Percentiles rank a stretch among this genome's conserved stretches.
These are phyloP conservation scores for Penicillium lagena DNA, from an alignment of 495 filamentous ascomycete species.

Conservation along the genomic window DNA sequence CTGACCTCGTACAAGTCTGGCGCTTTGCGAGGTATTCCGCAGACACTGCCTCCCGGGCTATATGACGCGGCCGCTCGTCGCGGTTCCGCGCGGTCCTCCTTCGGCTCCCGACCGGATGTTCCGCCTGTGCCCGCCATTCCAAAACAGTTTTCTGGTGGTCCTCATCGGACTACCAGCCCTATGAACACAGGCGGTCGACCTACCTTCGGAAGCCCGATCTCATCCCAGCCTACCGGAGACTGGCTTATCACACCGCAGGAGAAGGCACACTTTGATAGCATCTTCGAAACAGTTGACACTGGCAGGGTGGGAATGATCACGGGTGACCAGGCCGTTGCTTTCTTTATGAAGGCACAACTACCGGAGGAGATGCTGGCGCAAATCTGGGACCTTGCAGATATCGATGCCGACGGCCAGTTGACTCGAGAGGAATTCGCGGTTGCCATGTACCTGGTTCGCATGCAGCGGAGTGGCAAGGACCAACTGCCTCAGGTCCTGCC, in stretches of 20 bases:
- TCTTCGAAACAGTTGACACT: slow-evolving; percentile 79
- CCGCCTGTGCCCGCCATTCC: slow-evolving; percentile 55
- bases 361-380: slow-evolving; percentile 87
- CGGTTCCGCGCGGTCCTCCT: slow-evolving; percentile 41
- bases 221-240: slow-evolving; percentile 64
- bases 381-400: slow-evolving; percentile 96
- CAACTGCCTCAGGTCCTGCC: slow-evolving; percentile 69
- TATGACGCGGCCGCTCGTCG: slow-evolving; percentile 87
- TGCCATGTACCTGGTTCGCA: slow-evolving; percentile 92
- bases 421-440: slow-evolving; percentile 90
- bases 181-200: slow-evolving; percentile 43
- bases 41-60: slow-evolving; percentile 73
- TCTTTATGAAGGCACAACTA: slow-evolving; percentile 87
- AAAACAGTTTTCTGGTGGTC: slow-evolving; percentile 61
- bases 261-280: slow-evolving; percentile 76
- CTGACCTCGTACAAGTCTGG: slow-evolving; percentile 85
- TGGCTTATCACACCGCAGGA: slow-evolving; percentile 81
- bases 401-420: slow-evolving; percentile 80
- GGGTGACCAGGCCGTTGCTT: slow-evolving; percentile 90
- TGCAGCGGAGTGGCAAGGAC: slow-evolving; percentile 70
- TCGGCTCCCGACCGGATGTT: slow-evolving; percentile 38
- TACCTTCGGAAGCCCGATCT: slow-evolving; percentile 46
- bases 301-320: slow-evolving; percentile 73
- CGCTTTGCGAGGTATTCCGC: slow-evolving; percentile 69
- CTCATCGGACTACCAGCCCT: slow-evolving; percentile 63